phyloP scores from a whole-genome alignment of 75 land plant genomes.

The Picea glauca region DNA sequence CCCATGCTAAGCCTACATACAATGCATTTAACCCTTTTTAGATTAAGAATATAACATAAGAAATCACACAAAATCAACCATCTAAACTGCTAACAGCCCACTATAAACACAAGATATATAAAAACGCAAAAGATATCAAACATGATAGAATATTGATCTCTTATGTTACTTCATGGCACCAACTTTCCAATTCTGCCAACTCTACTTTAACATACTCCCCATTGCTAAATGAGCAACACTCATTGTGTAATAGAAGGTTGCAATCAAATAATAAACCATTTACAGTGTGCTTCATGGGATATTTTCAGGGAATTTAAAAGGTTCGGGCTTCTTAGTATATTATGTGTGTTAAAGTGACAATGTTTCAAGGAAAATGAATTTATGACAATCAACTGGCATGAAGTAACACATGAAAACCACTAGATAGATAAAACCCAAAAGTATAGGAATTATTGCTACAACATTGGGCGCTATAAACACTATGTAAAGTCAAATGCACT shows the following conservation, averaged over 20 bases:
- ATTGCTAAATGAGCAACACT: slow-evolving; percentile 94
- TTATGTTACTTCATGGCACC: slow-evolving; percentile 76
- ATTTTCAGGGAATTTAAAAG: background rate
- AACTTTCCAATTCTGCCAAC: slow-evolving; percentile 75
- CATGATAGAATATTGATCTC: slow-evolving; percentile 31
- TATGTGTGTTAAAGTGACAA: background rate
- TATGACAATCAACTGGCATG: background rate
- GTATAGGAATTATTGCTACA: background rate
- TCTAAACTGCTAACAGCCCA: background rate
- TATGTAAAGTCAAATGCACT: background rate
- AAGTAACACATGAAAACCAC: background rate
- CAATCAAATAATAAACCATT: slow-evolving; percentile 3
- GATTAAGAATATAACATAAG: background rate
- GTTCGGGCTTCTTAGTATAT: background rate
- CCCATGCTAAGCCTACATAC: slow-evolving; percentile 85
- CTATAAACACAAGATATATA: background rate
- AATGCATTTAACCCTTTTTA: slow-evolving; percentile 6
- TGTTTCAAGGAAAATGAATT: background rate
- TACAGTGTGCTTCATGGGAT: background rate
- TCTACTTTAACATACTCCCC: slow-evolving; percentile 90
- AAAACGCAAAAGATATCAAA: background rate
- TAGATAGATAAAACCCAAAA: background rate
- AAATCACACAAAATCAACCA: background rate
- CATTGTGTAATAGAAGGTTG: slow-evolving; percentile 80
- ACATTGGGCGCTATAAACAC: background rate